Base-by-base conservation (phyloP, 441 rosid species). In the Mallotus repandus region DNA sequence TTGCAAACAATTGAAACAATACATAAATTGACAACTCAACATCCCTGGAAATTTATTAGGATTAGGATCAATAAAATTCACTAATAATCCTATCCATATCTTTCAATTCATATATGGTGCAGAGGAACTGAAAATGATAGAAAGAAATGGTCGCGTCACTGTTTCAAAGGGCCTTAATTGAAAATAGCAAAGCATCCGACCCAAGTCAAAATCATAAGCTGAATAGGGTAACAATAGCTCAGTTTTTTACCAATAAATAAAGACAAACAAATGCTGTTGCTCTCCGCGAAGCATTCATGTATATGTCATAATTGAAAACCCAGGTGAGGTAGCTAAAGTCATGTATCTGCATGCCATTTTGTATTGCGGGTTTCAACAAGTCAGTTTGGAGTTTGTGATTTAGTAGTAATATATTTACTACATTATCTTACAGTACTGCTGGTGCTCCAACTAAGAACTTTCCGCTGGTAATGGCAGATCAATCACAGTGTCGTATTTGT, bases 241-340 rank as follows among this genome's bases (percentile, higher is more conserved):
- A 32, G 29, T 38, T 57, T 49, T 74, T 52, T 53, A 18, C 57
- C 67, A 29, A 7, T 11, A 52, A 58, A 9, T 65, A 58, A 15
- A 45, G 43, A 60, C 18, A 18, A n/a, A n/a, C n/a, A n/a, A n/a
- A n/a, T 62, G 56, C 0, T n/a, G 21, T 71, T 58, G 19, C 66
- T 71, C 63, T 52, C 10, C 25, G 19, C 72, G 15, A 29, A 74
- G 78, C 78, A 45, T 66, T 52, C 16, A 52, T 52, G 41, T 3
- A 35, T 4, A 11, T 10, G 21, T 61, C 12, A 41, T n/a, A 9
- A 53, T 68, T 66, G 41, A 60, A 25, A 68, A 73, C 53, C 45
- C 66, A 25, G 35, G 53, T 59, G 41, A 35, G 41, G 4, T 35
- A 35, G 65, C 65, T 25, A 60, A 54, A 68, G 41, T 35, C 41